Conservation (phyloP, 75 land plant species). For the Picea glauca region DNA sequence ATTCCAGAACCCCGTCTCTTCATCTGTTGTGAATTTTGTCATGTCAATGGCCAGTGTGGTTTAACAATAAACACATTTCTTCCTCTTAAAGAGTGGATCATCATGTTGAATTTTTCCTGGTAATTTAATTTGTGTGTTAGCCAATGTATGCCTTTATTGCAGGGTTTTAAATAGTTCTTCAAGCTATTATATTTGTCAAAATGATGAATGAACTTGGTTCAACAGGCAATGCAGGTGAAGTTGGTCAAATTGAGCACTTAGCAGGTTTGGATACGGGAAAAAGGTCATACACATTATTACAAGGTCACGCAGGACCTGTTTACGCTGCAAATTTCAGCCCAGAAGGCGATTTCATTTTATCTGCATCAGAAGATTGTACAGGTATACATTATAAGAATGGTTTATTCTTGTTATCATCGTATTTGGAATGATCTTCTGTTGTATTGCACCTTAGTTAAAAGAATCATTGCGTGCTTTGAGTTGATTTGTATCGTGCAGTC, state of each 20-base stretch:
- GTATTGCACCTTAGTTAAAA: neutral
- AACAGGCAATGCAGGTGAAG: neutral
- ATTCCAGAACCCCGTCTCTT: too few relatives aligned
- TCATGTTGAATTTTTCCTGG: too few relatives aligned
- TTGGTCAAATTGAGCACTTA: constrained; percentile 17
- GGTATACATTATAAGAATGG: constrained; percentile 25
- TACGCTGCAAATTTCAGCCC: constrained; percentile 93
- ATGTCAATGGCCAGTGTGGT: too few relatives aligned
- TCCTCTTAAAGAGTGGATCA: too few relatives aligned
- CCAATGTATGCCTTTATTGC: too few relatives aligned
- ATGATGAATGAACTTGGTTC: too few relatives aligned
- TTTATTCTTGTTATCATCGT: neutral
- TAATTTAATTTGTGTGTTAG: too few relatives aligned
- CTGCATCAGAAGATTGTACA: constrained; percentile 93
- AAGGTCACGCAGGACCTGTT: constrained; percentile 96
- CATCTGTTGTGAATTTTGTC: too few relatives aligned
- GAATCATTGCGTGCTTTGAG: neutral
- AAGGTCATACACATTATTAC: constrained; percentile 67
- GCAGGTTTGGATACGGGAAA: constrained; percentile 39
- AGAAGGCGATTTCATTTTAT: constrained; percentile 75
- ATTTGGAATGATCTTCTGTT: neutral
- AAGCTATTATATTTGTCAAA: too few relatives aligned
- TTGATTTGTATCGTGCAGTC: constrained; percentile 44
- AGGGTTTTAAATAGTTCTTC: too few relatives aligned
- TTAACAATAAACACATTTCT: too few relatives aligned